Percentiles rank a stretch among this genome's conserved stretches.
phyloP scores from a whole-genome alignment of 495 filamentous ascomycete genomes.

The Trichocladium uniseriatum region DNA sequence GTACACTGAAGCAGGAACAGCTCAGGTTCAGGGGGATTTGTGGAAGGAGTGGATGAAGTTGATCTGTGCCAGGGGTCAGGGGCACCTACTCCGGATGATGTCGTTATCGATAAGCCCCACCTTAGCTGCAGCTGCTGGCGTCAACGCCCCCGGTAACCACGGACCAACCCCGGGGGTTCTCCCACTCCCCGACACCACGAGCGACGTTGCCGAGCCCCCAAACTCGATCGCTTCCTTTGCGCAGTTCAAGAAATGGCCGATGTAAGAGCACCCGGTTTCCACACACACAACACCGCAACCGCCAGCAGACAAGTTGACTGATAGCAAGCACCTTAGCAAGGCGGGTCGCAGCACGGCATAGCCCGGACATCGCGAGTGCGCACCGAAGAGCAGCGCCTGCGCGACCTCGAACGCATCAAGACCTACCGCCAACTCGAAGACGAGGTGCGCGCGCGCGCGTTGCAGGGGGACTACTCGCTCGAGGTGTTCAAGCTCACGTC shows the following conservation, averaged over 20 bases:
- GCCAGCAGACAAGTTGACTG: constrained; percentile 20
- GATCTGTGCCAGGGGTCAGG: no score
- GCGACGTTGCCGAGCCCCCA: no score
- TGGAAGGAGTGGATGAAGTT: no score
- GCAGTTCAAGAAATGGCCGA: constrained; percentile 16
- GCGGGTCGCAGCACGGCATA: constrained; percentile 60
- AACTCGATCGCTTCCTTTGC: no score
- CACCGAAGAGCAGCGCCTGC: constrained; percentile 55
- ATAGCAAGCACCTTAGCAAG: constrained; percentile 21
- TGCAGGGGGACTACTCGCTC: constrained; percentile 49
- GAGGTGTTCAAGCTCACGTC: constrained; percentile 68
- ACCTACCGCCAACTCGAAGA: constrained; percentile 67
- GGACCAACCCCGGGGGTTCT: no score
- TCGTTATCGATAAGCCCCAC: background rate
- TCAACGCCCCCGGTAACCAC: no score
- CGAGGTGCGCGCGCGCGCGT: constrained; percentile 51
- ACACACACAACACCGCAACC: background rate
- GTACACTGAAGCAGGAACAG: no score
- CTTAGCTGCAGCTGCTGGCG: no score
- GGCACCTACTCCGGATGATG: no score
- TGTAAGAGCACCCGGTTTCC: constrained; percentile 10
- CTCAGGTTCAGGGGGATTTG: no score
- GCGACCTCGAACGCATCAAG: constrained; percentile 67
- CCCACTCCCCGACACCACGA: no score
- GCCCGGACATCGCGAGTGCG: constrained; percentile 45